A percentile compares a stretch with the other conserved stretches of the same genome.
These are phyloP conservation scores for Umbelopsis vinacea DNA, from an alignment of 192 early-diverging fungal species.

Conservation along the genomic window DNA sequence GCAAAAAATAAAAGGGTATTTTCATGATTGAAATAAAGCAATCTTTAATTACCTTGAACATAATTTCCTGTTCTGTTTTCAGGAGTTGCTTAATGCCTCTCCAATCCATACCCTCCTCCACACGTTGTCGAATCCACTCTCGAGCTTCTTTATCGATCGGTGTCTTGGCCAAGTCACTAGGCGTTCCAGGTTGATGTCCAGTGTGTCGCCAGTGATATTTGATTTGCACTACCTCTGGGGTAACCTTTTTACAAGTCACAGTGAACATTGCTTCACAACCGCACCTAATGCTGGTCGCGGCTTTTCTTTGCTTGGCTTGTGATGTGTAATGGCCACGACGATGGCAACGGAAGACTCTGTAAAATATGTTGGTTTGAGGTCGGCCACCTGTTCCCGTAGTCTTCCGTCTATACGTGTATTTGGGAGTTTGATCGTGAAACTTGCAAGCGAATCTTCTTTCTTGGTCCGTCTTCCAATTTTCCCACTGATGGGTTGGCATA, in stretches of 20 bases:
- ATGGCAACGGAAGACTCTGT: slow-evolving; percentile 18
- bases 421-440: slow-evolving; percentile 22
- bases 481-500: slow-evolving; percentile 19
- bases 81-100: slow-evolving; percentile 18
- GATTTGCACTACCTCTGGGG: slow-evolving; percentile 11
- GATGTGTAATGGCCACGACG: slow-evolving; percentile 13
- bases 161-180: slow-evolving; percentile 10
- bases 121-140: slow-evolving; percentile 20
- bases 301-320: slow-evolving; percentile 13
- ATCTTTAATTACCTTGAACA: slow-evolving; percentile 6
- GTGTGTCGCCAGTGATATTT: slow-evolving; percentile 21
- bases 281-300: slow-evolving; percentile 3
- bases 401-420: slow-evolving; percentile 19
- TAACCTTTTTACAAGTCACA: slow-evolving; percentile 9
- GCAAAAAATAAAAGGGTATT: not conserved
- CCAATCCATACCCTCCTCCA: slow-evolving; percentile 20
- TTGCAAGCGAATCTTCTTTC: slow-evolving; percentile 15
- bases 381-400: slow-evolving; percentile 9
- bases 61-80: slow-evolving; percentile 15
- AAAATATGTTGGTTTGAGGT: slow-evolving; percentile 13
- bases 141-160: slow-evolving; percentile 15
- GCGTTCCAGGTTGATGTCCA: slow-evolving; percentile 18
- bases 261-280: slow-evolving; percentile 18
- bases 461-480: slow-evolving; percentile 19
- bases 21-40: too few relatives aligned